Evolutionary conservation across 2,329 filamentous ascomycete species (phyloP).

Genomic region (Rhexocercosporidium sp.): DNA sequence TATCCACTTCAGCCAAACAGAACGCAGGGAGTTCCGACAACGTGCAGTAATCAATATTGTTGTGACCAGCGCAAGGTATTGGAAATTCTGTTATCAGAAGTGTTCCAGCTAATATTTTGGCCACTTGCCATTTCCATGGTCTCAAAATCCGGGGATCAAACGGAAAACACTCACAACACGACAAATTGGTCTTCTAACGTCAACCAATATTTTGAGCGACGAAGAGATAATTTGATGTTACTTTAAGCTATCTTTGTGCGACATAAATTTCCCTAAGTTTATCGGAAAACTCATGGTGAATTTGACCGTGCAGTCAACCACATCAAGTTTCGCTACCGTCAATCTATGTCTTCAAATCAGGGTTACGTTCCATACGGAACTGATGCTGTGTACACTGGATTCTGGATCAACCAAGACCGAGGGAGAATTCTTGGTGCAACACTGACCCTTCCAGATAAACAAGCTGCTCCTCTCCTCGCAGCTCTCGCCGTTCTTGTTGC

Average conservation of each 20-base stretch:
- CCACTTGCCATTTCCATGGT: too few relatives aligned
- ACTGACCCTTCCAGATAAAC: not conserved
- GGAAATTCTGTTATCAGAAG: not conserved
- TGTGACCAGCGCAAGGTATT: not conserved
- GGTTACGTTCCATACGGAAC: not conserved
- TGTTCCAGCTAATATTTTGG: too few relatives aligned
- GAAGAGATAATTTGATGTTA: not conserved
- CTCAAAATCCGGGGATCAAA: not conserved
- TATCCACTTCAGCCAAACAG: not conserved
- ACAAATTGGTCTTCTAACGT: not conserved
- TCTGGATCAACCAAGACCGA: not conserved
- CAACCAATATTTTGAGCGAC: not conserved
- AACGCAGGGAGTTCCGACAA: not conserved
- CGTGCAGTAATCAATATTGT: not conserved
- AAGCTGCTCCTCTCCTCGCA: not conserved
- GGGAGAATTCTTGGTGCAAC: not conserved
- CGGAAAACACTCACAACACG: not conserved
- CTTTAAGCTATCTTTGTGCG: not conserved
- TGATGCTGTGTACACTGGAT: not conserved
- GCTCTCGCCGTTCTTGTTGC: not conserved
- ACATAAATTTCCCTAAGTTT: not conserved
- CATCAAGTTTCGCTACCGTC: not conserved
- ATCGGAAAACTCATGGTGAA: not conserved
- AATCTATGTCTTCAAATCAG: not conserved
- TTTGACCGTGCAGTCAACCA: not conserved